These are phyloP conservation scores for Trypanosoma theileri DNA, from an alignment of 208 protist species.

Conservation along the genomic window DNA sequence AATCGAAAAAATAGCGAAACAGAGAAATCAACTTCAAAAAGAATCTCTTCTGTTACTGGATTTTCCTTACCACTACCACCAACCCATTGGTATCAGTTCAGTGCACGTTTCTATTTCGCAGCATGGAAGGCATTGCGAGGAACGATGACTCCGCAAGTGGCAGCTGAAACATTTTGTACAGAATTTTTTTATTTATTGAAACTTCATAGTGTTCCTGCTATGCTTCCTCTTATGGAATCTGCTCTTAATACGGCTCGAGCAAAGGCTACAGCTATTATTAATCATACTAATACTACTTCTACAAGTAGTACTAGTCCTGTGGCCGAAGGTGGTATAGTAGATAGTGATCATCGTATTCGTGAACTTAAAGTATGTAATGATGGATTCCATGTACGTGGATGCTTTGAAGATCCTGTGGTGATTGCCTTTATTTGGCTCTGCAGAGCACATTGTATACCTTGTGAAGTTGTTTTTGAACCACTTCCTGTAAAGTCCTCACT, in stretches of 20 bases:
- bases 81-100: conserved; percentile 66
- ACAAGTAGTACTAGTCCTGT: background rate
- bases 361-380: background rate
- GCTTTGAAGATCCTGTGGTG: conserved; percentile 62
- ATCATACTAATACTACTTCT: background rate
- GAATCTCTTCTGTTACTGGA: background rate
- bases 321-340: background rate
- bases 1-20: conserved; percentile 4
- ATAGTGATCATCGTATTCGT: background rate
- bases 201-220: conserved; percentile 34
- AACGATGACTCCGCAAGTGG: conserved; percentile 58
- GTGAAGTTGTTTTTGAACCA: conserved; percentile 55
- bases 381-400: conserved; percentile 51
- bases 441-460: conserved; percentile 63
- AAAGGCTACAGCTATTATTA: conserved; percentile 22
- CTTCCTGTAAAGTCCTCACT: conserved; percentile 8
- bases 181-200: conserved; percentile 69
- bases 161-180: conserved; percentile 63
- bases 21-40: background rate
- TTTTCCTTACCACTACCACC: conserved; percentile 4
- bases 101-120: conserved; percentile 39
- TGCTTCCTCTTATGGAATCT: conserved; percentile 58
- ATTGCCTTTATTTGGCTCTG: conserved; percentile 77
- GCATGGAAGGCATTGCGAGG: conserved; percentile 59
- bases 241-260: conserved; percentile 45